Conservation (phyloP, 2,329 filamentous ascomycete species). For the Sclerotinia glacialis region DNA sequence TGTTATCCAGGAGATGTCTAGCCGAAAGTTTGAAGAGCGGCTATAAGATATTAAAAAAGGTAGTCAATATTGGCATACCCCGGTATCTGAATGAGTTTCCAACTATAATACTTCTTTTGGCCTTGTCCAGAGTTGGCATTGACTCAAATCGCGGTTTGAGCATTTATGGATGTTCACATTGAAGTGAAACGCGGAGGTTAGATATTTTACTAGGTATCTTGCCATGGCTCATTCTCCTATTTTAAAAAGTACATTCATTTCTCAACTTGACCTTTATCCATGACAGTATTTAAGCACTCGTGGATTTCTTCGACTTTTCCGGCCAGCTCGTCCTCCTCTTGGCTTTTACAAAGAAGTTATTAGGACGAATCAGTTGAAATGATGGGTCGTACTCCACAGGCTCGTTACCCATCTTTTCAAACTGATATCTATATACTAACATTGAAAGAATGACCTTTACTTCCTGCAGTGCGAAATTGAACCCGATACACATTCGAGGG, state of each 20-base stretch:
- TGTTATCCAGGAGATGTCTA: too few species aligned
- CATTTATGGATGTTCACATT: neutral
- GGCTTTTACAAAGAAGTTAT: slow-evolving; percentile 40
- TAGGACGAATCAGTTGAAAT: slow-evolving; percentile 44
- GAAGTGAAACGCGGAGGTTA: neutral
- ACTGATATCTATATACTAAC: slow-evolving; percentile 43
- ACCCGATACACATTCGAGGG: slow-evolving; percentile 42
- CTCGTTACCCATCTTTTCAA: slow-evolving; percentile 38
- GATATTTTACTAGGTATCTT: neutral
- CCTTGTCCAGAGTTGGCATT: too few species aligned
- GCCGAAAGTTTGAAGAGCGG: too few species aligned
- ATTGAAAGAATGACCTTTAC: slow-evolving; percentile 42
- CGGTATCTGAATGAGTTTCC: too few species aligned
- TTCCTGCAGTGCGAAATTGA: slow-evolving; percentile 44
- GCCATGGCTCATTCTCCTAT: neutral
- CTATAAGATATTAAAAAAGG: too few species aligned
- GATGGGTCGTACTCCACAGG: slow-evolving; percentile 43
- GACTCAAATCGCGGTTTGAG: too few species aligned
- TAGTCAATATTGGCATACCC: too few species aligned
- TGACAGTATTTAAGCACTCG: neutral
- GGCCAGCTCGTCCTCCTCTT: slow-evolving; percentile 31
- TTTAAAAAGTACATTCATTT: neutral
- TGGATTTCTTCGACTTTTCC: slow-evolving; percentile 19
- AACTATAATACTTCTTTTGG: too few species aligned
- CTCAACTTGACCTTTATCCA: neutral